Base-by-base conservation (phyloP, 192 early-diverging fungal genomes). In the Backusella australiensis region DNA sequence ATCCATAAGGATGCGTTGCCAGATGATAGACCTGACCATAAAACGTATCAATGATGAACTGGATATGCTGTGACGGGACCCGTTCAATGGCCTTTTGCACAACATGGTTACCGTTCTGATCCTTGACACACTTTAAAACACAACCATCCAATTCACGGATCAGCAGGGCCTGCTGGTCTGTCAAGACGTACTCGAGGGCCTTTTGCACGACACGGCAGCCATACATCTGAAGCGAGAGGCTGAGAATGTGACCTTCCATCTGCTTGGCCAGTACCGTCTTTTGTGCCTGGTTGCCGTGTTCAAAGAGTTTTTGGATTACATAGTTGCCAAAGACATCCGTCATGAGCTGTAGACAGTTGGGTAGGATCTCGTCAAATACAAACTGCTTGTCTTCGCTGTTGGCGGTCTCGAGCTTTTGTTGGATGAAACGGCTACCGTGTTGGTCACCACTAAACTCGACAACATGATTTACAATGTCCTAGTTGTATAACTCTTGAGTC, bases 291-390 rank as follows among this genome's bases (percentile, higher is more conserved):
- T 93, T 95, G 68, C 96, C 98, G 78, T 99, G 96, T 86, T 99
- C 98, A 86, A 99, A 99, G 78, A 99, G 96, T 86, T 98, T 99
- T 88, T 99, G 98, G 69, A 99, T 95, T 46, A 99, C 98, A 79
- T 99, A 99, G 90, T 99, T 99, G 46, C 98, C 98, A 93, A 99
- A 99, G 0, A 99, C 98, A 73, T 99, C 98, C 8, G 96, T 97
- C 96, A 98, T 99, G 69, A 99, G 85, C 74, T 97, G 95, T 44
- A 96, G 85, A 3, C 94, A 91, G 72, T 93, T 92, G 9, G 96
- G 96, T 72, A 95, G 83, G 52, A 99, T 93, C 81, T 99, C 98
- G n/a, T 95, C 94, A 87, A 99, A 99, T 42, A 99, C 97, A 52
- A 96, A 85, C 82, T 98, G 93, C 86, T 98, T 98, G 74, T 99